A percentile compares a stretch with the other conserved stretches of the same genome.
Conservation (phyloP, 1,139 yeast species). For the Taiozyma sp. region DNA sequence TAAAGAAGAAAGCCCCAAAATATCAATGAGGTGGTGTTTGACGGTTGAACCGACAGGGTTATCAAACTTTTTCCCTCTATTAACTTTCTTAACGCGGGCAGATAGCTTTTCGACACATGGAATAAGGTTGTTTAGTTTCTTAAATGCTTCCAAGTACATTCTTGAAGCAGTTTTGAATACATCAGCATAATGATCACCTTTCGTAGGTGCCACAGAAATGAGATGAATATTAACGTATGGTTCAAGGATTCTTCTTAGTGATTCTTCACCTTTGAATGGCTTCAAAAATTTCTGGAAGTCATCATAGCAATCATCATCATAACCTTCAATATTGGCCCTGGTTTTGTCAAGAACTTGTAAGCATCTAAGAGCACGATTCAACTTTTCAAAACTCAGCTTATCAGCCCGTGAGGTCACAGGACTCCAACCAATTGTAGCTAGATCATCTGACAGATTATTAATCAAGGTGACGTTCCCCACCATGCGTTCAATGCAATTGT, state of each 20-base stretch:
- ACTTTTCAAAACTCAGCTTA: not conserved
- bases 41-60: not conserved
- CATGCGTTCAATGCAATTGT: not conserved
- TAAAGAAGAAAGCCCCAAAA: not conserved
- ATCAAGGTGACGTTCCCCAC: not conserved
- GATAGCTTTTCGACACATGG: not conserved
- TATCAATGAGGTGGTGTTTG: not conserved
- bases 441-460: not conserved
- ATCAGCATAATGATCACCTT: not conserved
- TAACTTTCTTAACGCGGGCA: not conserved
- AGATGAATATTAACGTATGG: not conserved
- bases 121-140: not conserved
- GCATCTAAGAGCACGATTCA: not conserved
- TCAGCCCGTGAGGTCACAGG: not conserved
- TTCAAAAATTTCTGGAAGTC: not conserved
- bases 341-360: not conserved
- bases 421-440: not conserved
- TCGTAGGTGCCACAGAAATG: not conserved
- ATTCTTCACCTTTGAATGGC: not conserved
- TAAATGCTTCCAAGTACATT: not conserved
- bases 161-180: not conserved
- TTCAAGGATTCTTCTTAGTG: not conserved
- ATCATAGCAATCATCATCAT: not conserved
- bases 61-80: not conserved
- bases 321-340: not conserved